These are phyloP conservation scores for Exophiala xenobiotica DNA, from an alignment of 2,329 filamentous ascomycete genomes.

Conservation along the genomic window DNA sequence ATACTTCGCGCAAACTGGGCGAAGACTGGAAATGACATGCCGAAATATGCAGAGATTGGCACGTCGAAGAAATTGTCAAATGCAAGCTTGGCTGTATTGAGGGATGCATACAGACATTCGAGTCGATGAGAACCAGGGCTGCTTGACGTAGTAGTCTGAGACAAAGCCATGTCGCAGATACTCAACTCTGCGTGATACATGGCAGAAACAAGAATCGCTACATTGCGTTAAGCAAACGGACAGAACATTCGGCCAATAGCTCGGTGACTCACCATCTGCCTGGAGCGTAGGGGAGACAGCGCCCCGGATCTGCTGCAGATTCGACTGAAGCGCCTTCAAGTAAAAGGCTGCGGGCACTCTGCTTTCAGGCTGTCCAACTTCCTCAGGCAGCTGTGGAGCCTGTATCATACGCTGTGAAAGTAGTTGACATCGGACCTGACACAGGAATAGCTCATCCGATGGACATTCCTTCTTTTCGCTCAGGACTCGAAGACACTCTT, in stretches of 20 bases:
- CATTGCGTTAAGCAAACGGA: neutral
- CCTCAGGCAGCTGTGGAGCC: conserved; percentile 10
- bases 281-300: conserved; percentile 27
- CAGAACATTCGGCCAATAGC: neutral
- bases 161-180: conserved; percentile 26
- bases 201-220: conserved; percentile 3
- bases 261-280: conserved; percentile 26
- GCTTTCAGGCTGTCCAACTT: conserved; percentile 2
- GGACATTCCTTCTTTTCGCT: conserved; percentile 47
- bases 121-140: conserved; percentile 19
- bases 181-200: conserved; percentile 21
- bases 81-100: conserved; percentile 39
- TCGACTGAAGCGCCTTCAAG: conserved; percentile 25
- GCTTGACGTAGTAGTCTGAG: conserved; percentile 3
- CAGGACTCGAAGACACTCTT: conserved; percentile 55
- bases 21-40: conserved; percentile 29
- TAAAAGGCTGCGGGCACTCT: conserved; percentile 4
- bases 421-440: conserved; percentile 30
- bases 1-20: conserved; percentile 31
- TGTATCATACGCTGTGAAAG: conserved; percentile 25
- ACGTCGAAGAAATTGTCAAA: conserved; percentile 41
- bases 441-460: conserved; percentile 51
- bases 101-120: conserved; percentile 38
- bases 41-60: conserved; percentile 31
- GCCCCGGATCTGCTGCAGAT: conserved; percentile 27